A percentile compares a stretch with the other conserved stretches of the same genome.
Evolutionary conservation across 768 basidiomycete genomes (phyloP).

Genomic region (Chiua virens): DNA sequence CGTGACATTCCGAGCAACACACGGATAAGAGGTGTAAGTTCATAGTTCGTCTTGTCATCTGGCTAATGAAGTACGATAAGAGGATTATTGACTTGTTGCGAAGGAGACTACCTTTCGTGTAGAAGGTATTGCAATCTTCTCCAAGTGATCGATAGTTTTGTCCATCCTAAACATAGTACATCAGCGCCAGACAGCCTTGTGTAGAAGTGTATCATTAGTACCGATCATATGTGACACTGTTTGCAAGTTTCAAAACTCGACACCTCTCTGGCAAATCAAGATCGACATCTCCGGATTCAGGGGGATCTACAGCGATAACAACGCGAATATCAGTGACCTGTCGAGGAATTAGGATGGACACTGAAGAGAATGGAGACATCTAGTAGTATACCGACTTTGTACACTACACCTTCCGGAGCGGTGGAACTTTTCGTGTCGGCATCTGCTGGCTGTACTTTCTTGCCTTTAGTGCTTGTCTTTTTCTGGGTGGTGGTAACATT

Average conservation of each 20-base stretch:
- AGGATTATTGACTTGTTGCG: neutral
- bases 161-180: slow-evolving; percentile 69
- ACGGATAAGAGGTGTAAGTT: slow-evolving; percentile 53
- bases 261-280: slow-evolving; percentile 84
- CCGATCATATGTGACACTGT: slow-evolving; percentile 91
- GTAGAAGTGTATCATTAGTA: slow-evolving; percentile 19
- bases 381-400: slow-evolving; percentile 51
- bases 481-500: slow-evolving; percentile 48
- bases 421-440: slow-evolving; percentile 38
- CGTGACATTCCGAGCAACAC: slow-evolving; percentile 69
- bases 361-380: neutral
- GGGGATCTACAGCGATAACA: slow-evolving; percentile 72
- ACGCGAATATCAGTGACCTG: slow-evolving; percentile 82
- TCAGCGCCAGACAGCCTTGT: neutral
- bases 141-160: slow-evolving; percentile 68
- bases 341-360: neutral
- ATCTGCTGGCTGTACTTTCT: slow-evolving; percentile 34
- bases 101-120: slow-evolving; percentile 19
- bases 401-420: slow-evolving; percentile 79
- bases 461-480: slow-evolving; percentile 47
- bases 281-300: slow-evolving; percentile 59
- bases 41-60: slow-evolving; percentile 43
- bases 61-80: slow-evolving; percentile 19
- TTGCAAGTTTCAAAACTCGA: slow-evolving; percentile 84
- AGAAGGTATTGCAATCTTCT: slow-evolving; percentile 40